Base-by-base conservation (phyloP, 208 protist species). In the Leishmania gerbilli region DNA sequence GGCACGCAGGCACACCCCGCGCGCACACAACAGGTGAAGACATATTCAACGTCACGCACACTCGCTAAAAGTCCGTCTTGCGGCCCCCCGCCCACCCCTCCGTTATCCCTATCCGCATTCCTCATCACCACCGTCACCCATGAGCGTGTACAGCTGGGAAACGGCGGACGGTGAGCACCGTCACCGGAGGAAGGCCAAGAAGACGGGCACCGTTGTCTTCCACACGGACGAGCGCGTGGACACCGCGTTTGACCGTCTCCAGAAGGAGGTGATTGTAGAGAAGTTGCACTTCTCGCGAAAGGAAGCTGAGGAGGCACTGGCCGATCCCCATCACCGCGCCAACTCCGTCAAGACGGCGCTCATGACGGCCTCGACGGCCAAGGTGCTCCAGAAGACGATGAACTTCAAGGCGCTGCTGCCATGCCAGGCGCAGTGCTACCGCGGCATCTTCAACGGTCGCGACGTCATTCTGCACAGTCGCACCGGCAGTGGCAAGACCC, bases 401-500 rank as follows among this genome's bases (percentile, higher is more conserved):
- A 82, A 85, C n/a, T 98, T 95, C 77, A 80, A 60, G 1, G 69
- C 40, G 15, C 84, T 98, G 55, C 86, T 97, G 62, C 92, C 92
- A 17, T 93, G 90, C 79, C 95, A 98, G 80, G 93, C 95, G 56
- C 93, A 98, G 83, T 96, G 92, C 85, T 98, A 96, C 81, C 89
- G 90, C 40, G 93, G 93, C 53, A 94, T 98, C 67, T 96, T 97
- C 76, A 90, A 92, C 58, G 89, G 93, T 37, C 91, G 93, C 56
- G 96, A 99, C 77, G 89, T 98, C 72, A 94, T 99, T 58, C 88
- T 98, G 71, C 96, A 98, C 87, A 97, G 96, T 78, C 95, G 97
- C 80, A 99, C 97, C 45, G 97, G 98, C 74, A 97, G 90, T 80
- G 98, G 99, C 45, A 99, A 99, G 90, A 99, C 99, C 51, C 84